phyloP scores from a whole-genome alignment of 768 basidiomycete species.

The Lentinula lateritia region DNA sequence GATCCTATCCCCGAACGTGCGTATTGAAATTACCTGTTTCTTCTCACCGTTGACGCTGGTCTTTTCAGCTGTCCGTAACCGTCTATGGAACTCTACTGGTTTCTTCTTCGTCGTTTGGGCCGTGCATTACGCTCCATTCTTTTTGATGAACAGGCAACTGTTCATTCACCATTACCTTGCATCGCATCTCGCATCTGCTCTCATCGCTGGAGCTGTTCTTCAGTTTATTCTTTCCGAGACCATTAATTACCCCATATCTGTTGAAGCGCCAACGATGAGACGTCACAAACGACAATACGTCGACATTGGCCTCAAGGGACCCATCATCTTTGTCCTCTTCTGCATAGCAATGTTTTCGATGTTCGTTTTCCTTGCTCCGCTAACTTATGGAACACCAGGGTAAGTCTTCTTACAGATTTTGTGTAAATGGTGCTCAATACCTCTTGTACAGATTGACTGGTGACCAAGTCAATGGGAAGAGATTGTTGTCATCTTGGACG shows the following conservation, averaged over 20 bases:
- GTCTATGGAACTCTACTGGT: slow-evolving; percentile 91
- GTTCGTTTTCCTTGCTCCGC: slow-evolving; percentile 75
- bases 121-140: slow-evolving; percentile 96
- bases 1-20: slow-evolving; percentile 84
- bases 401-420: slow-evolving; percentile 34
- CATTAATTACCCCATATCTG: slow-evolving; percentile 86
- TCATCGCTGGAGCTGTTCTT: slow-evolving; percentile 88
- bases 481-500: slow-evolving; percentile 87
- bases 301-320: slow-evolving; percentile 75
- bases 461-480: slow-evolving; percentile 76
- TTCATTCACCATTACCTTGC: slow-evolving; percentile 99
- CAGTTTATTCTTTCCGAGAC: slow-evolving; percentile 87
- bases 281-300: slow-evolving; percentile 52
- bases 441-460: slow-evolving; percentile 62
- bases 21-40: slow-evolving; percentile 24
- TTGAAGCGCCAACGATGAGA: slow-evolving; percentile 63
- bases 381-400: slow-evolving; percentile 98
- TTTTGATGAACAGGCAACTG: slow-evolving; percentile 93
- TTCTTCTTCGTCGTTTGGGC: slow-evolving; percentile 96
- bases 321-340: slow-evolving; percentile 55
- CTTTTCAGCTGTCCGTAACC: slow-evolving; percentile 76
- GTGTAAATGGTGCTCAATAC: slow-evolving; percentile 8
- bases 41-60: slow-evolving; percentile 4
- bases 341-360: slow-evolving; percentile 54
- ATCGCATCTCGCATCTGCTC: slow-evolving; percentile 87